Evolutionary conservation across 1,284 basidiomycete genomes (phyloP).

Genomic region (Microbotryum lychnidis-dioicae): DNA sequence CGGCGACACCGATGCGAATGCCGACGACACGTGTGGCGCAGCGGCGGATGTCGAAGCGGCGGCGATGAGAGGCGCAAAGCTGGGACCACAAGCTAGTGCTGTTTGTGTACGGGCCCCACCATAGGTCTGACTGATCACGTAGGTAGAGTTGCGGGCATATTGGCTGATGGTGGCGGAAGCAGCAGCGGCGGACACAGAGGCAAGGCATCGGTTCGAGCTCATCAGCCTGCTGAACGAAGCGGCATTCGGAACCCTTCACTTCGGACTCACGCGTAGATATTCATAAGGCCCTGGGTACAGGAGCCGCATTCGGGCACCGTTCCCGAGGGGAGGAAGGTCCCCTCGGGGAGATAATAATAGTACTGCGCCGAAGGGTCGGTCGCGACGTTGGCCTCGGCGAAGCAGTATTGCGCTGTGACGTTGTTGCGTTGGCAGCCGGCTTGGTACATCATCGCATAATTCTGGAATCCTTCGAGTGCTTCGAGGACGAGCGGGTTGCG

Average conservation of each 20-base stretch:
- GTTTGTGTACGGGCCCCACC: conserved; percentile 18
- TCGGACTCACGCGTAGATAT: conserved; percentile 24
- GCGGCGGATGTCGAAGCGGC: too few relatives aligned
- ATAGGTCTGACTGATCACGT: conserved; percentile 32
- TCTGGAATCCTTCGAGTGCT: conserved; percentile 32
- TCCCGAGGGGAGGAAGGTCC: conserved; percentile 26
- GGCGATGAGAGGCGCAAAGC: conserved; percentile 30
- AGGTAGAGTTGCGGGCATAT: conserved; percentile 31
- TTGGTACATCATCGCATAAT: conserved; percentile 24
- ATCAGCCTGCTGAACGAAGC: neutral
- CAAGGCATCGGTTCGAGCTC: neutral
- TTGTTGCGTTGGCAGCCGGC: conserved; percentile 28
- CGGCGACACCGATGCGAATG: too few relatives aligned
- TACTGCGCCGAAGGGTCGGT: conserved; percentile 22
- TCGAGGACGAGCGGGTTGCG: conserved; percentile 32
- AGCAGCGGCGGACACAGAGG: neutral
- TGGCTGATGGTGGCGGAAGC: conserved; percentile 15
- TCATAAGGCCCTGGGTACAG: conserved; percentile 25
- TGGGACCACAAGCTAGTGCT: conserved; percentile 25
- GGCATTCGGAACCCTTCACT: too few relatives aligned
- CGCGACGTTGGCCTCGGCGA: conserved; percentile 29
- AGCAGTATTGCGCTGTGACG: conserved; percentile 27
- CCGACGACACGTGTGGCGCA: too few relatives aligned
- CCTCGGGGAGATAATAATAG: conserved; percentile 28
- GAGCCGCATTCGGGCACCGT: conserved; percentile 21